Evolutionary conservation across 1,139 yeast species (phyloP), one percentile per base, ranked within the genome.

Genomic region (Yamadazyma membranifaciens): DNA sequence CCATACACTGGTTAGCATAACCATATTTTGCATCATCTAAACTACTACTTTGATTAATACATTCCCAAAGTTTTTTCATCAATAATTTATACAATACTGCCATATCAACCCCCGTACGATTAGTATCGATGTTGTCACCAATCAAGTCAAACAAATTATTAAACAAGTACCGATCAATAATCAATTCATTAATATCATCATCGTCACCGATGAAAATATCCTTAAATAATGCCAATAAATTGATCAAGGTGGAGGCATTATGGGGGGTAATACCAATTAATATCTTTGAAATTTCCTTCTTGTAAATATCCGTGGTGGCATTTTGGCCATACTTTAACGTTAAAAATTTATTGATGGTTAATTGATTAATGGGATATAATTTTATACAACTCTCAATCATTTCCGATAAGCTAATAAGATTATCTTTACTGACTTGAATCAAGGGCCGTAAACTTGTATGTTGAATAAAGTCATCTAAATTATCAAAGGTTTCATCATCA

Each of bases 41-140:
- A 47, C 67, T 75, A 0, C 72, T 56, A 0, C 87, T 79, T 22
- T 59, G 59, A 43, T 75, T 70, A 49, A 76, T 75, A 34, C 72
- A 70, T 16, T 64, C 69, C 87, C 87, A 81, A 43, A 79, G 77
- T 50, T 74, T 68, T 31, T 67, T 59, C 15, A 52, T 33, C 1
- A 64, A 45, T 12, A 64, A 46, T 4, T 55, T 51, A 32, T 51
- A 59, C 10, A 57, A 51, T 2, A 40, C 42, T 14, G 52, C 50
- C 2, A 46, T 11, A n/a, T n/a, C 13, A 27, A 55, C 41, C 6
- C 56, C 58, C 14, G 60, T 40, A 6, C 49, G 43, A 6, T 20
- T 7, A 6, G 5, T 20, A 1, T 55, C 48, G 48, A 53, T 58
- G 43, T 48, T 49, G 1, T 56, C 51, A 0, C 50, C 44, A 0